Conservation (phyloP, 768 basidiomycete genomes). For the Xerocomellus chrysenteron region DNA sequence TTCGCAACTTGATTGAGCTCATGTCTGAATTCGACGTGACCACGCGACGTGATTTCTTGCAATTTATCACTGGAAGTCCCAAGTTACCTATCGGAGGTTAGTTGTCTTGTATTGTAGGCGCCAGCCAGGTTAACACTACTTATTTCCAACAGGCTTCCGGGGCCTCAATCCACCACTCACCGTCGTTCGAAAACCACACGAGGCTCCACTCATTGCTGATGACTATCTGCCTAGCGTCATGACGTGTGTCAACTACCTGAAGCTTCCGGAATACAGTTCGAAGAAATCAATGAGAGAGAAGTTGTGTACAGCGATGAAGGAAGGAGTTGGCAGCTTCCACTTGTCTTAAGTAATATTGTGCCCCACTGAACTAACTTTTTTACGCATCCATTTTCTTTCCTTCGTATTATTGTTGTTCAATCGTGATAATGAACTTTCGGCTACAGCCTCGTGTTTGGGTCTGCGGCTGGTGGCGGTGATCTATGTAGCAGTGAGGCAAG, state of each 20-base stretch:
- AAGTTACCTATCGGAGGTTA: constrained; percentile 93
- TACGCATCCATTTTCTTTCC: constrained; percentile 14
- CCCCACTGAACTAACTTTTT: constrained; percentile 19
- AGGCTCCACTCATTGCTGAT: constrained; percentile 85
- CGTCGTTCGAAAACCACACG: constrained; percentile 96
- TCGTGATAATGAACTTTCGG: constrained; percentile 4
- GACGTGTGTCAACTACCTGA: constrained; percentile 98
- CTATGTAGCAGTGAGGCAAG: neutral
- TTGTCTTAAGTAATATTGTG: constrained; percentile 60
- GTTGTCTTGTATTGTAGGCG: constrained; percentile 26
- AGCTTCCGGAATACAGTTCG: constrained; percentile 92
- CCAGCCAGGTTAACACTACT: neutral
- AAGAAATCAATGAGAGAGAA: constrained; percentile 84
- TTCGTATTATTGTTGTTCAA: constrained; percentile 11
- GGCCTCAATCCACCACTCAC: constrained; percentile 92
- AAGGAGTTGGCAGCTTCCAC: constrained; percentile 97
- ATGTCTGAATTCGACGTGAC: constrained; percentile 77
- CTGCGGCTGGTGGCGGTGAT: neutral
- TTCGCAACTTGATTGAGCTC: constrained; percentile 82
- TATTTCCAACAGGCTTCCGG: constrained; percentile 69
- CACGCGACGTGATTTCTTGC: constrained; percentile 83
- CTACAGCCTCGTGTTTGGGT: neutral
- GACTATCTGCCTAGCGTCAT: constrained; percentile 97
- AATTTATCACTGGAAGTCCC: constrained; percentile 97
- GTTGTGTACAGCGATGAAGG: constrained; percentile 79